phyloP scores from a whole-genome alignment of 345 rosid genomes.

The Bruguiera sexangula region DNA sequence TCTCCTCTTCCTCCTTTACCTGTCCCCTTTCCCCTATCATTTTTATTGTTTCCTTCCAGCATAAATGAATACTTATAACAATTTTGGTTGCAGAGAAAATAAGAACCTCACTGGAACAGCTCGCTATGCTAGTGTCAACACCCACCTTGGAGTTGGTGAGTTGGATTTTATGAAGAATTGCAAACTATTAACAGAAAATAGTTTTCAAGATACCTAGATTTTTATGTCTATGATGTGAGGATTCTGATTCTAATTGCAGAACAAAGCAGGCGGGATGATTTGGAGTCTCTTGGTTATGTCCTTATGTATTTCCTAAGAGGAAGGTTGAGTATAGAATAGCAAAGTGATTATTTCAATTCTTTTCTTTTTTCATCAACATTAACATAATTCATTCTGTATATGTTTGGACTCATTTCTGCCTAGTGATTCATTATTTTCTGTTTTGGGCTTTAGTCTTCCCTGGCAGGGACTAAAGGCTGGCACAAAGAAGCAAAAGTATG shows the following conservation, averaged over 20 bases:
- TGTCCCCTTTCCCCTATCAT: background rate
- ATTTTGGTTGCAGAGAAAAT: slow-evolving; percentile 65
- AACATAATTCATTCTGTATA: background rate
- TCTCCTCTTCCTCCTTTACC: background rate
- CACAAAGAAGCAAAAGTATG: slow-evolving; percentile 96
- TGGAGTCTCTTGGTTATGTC: slow-evolving; percentile 98
- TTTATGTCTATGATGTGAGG: slow-evolving; percentile 2
- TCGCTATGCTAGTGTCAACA: slow-evolving; percentile 93
- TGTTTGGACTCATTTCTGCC: slow-evolving; percentile 5
- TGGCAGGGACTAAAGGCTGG: slow-evolving; percentile 98
- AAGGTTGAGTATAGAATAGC: slow-evolving; percentile 46
- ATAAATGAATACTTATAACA: slow-evolving; percentile 1
- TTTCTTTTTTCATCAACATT: background rate
- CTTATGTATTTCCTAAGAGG: slow-evolving; percentile 96
- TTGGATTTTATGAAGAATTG: slow-evolving; percentile 4
- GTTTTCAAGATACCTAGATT: background rate
- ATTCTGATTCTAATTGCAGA: slow-evolving; percentile 42
- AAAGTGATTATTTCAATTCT: background rate
- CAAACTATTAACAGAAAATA: background rate
- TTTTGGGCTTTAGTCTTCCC: slow-evolving; percentile 63
- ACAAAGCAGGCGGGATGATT: slow-evolving; percentile 99
- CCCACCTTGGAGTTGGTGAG: slow-evolving; percentile 97
- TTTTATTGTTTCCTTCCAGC: background rate
- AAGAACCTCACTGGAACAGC: slow-evolving; percentile 99
- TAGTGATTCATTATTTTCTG: slow-evolving; percentile 15